phyloP scores from a whole-genome alignment of 805 yeast genomes.

The Lipomyces kockii region DNA sequence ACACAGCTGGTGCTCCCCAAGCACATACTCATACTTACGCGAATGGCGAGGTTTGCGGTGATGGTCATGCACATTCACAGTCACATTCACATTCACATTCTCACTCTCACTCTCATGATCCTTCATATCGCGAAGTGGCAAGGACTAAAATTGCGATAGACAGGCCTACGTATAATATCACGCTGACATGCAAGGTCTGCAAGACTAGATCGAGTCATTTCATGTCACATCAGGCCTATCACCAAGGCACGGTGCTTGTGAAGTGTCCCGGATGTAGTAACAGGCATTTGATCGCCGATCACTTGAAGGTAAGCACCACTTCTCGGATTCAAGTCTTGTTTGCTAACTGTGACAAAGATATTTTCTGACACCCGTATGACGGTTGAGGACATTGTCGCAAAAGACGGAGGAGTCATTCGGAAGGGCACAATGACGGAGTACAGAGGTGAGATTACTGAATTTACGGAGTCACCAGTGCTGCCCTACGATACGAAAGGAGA shows the following conservation, averaged over 20 bases:
- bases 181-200: constrained; percentile 92
- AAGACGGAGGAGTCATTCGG: constrained; percentile 19
- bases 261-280: constrained; percentile 91
- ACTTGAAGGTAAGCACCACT: constrained; percentile 54
- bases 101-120: background rate
- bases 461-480: constrained; percentile 1
- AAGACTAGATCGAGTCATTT: constrained; percentile 81
- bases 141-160: constrained; percentile 50
- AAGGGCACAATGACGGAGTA: constrained; percentile 21
- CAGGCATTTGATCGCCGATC: constrained; percentile 91
- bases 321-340: background rate
- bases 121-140: constrained; percentile 12
- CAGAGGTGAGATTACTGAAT: constrained; percentile 26
- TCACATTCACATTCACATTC: constrained; percentile 6
- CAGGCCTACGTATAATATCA: constrained; percentile 80
- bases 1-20: background rate
- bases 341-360: constrained; percentile 11
- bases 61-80: constrained; percentile 1
- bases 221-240: constrained; percentile 91
- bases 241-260: constrained; percentile 80
- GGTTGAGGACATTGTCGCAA: constrained; percentile 28
- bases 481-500: background rate
- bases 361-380: constrained; percentile 26
- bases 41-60: constrained; percentile 5
- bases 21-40: constrained; percentile 13